Evolutionary conservation across 352 stramenopile species (phyloP).

Genomic region (Albugo laibachii): DNA sequence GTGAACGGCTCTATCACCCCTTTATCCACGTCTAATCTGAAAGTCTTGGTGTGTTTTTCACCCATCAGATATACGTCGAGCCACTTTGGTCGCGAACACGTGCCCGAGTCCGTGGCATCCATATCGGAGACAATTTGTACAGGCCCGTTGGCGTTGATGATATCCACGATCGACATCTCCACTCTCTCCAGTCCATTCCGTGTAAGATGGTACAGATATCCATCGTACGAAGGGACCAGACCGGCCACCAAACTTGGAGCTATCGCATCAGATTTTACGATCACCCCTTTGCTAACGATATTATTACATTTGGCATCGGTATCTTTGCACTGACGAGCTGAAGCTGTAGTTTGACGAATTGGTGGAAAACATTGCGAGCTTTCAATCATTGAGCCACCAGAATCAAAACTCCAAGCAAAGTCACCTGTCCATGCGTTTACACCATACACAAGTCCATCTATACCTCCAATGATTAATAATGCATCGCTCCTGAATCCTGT

Average conservation of each 20-base stretch:
- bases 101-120: slow-evolving; percentile 3
- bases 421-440: slow-evolving; percentile 63
- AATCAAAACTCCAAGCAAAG: slow-evolving; percentile 66
- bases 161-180: slow-evolving; percentile 54
- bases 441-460: slow-evolving; percentile 57
- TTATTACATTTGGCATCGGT: too few species aligned
- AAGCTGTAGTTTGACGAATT: slow-evolving; percentile 2
- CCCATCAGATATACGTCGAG: slow-evolving; percentile 49
- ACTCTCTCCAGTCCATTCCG: slow-evolving; percentile 41
- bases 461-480: slow-evolving; percentile 39
- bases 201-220: slow-evolving; percentile 50
- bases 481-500: neutral
- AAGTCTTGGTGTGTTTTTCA: slow-evolving; percentile 55
- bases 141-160: slow-evolving; percentile 51
- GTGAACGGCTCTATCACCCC: slow-evolving; percentile 27
- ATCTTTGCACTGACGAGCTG: too few species aligned
- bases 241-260: slow-evolving; percentile 16
- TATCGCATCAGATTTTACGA: neutral
- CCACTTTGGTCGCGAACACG: too few species aligned
- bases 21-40: slow-evolving; percentile 37
- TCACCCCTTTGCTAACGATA: neutral
- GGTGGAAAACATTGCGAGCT: neutral
- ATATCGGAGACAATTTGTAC: slow-evolving; percentile 22
- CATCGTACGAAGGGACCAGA: slow-evolving; percentile 56
- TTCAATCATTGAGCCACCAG: slow-evolving; percentile 60